These are phyloP conservation scores for Aquilaria malaccensis DNA, from an alignment of 345 rosid species.

Conservation along the genomic window DNA sequence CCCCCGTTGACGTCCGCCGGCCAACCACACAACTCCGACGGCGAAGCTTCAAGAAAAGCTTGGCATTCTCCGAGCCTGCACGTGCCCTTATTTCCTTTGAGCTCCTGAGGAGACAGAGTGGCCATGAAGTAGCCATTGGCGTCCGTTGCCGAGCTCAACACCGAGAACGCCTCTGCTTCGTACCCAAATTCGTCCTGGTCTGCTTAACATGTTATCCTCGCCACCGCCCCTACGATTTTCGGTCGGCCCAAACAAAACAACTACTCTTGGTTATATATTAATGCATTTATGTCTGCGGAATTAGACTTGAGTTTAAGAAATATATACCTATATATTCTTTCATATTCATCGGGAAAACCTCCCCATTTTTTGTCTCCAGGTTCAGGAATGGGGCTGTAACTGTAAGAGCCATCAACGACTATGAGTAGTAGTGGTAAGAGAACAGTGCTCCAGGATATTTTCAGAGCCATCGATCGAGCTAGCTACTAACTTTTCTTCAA, in stretches of 20 bases:
- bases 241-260: too few species aligned
- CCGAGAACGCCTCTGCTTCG: conserved; percentile 45
- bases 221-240: conserved; percentile 41
- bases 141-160: conserved; percentile 49
- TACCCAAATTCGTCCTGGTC: conserved; percentile 37
- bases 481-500: too few species aligned
- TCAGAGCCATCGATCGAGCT: too few species aligned
- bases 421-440: too few species aligned
- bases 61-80: conserved; percentile 44
- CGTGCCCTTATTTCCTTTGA: conserved; percentile 12
- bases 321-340: background rate
- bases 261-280: too few species aligned
- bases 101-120: conserved; percentile 44
- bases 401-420: too few species aligned
- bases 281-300: background rate
- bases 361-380: too few species aligned
- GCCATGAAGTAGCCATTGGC: conserved; percentile 49
- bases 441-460: too few species aligned
- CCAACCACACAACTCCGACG: conserved; percentile 32
- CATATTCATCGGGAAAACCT: too few species aligned
- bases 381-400: too few species aligned
- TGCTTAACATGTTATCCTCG: conserved; percentile 52
- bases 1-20: conserved; percentile 53
- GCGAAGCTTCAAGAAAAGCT: conserved; percentile 50
- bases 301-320: background rate